Percentiles rank a stretch among this genome's conserved stretches.
Evolutionary conservation across 2,329 filamentous ascomycete species (phyloP).

Genomic region (Clonostachys byssicola): DNA sequence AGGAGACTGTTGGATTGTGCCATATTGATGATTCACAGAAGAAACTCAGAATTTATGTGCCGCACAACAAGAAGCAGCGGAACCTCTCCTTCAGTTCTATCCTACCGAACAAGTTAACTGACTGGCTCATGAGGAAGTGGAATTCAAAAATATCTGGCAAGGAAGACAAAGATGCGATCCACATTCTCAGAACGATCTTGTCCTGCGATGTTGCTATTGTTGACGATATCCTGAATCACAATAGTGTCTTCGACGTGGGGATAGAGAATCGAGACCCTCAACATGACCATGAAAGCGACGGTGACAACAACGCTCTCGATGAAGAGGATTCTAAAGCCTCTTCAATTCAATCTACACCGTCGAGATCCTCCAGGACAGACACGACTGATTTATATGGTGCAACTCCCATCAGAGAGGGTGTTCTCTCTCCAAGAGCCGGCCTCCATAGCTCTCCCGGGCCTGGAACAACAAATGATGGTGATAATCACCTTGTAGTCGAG

Average conservation of each 20-base stretch:
- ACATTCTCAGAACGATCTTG: not conserved
- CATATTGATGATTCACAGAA: constrained; percentile 18
- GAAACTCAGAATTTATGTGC: constrained; percentile 22
- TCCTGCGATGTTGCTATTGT: not conserved
- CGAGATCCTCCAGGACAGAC: too few relatives aligned
- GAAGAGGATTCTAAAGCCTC: too few relatives aligned
- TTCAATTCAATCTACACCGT: too few relatives aligned
- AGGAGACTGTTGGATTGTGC: constrained; percentile 10
- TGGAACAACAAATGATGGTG: too few relatives aligned
- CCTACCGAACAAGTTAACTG: not conserved
- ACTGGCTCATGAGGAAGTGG: not conserved
- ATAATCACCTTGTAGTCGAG: not conserved
- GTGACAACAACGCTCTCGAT: too few relatives aligned
- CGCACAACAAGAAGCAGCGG: constrained; percentile 14
- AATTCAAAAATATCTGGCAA: not conserved
- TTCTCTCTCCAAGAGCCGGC: too few relatives aligned
- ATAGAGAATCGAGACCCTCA: too few relatives aligned
- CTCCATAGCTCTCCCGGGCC: too few relatives aligned
- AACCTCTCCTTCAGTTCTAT: not conserved
- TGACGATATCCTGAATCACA: not conserved
- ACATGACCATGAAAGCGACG: too few relatives aligned
- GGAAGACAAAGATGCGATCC: not conserved
- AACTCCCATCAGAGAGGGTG: too few relatives aligned
- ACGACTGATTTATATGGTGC: too few relatives aligned
- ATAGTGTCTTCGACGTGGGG: too few relatives aligned